Percentiles rank a stretch among this genome's conserved stretches.
phyloP scores from a whole-genome alignment of 257 asterid genomes.

The Solanum etuberosum region DNA sequence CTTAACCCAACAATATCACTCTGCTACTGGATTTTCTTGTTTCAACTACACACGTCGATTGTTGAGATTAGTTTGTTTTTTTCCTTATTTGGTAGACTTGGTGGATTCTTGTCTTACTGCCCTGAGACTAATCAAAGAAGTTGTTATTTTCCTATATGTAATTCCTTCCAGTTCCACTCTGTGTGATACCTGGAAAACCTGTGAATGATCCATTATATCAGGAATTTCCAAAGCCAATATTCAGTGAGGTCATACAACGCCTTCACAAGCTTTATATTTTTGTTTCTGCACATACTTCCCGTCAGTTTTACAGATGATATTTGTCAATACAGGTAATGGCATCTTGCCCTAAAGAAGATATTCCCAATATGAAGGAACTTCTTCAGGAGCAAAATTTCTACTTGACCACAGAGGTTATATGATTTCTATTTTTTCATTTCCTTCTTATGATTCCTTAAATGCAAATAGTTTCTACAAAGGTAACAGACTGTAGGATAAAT shows the following conservation, averaged over 20 bases:
- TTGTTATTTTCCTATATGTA: not conserved
- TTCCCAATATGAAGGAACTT: constrained; percentile 54
- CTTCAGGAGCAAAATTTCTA: constrained; percentile 78
- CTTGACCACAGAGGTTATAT: constrained; percentile 66
- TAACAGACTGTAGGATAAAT: not conserved
- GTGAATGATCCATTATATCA: constrained; percentile 66
- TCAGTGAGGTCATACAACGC: constrained; percentile 42
- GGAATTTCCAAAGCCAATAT: constrained; percentile 56
- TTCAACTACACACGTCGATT: not conserved
- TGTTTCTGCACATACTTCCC: not conserved
- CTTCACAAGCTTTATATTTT: not conserved
- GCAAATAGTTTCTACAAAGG: not conserved
- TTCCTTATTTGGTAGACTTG: not conserved
- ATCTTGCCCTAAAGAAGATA: constrained; percentile 54
- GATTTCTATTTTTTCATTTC: not conserved
- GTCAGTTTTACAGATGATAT: not conserved
- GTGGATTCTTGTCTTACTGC: not conserved
- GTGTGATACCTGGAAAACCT: constrained; percentile 53
- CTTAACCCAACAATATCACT: not conserved
- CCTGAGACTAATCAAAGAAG: not conserved
- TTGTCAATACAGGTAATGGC: constrained; percentile 19
- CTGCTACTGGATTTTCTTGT: not conserved
- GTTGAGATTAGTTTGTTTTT: not conserved
- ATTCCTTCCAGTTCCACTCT: constrained; percentile 43
- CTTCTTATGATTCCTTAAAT: not conserved